A percentile compares a stretch with the other conserved stretches of the same genome.
phyloP scores from a whole-genome alignment of 257 asterid species.

The Salvia hispanica region DNA sequence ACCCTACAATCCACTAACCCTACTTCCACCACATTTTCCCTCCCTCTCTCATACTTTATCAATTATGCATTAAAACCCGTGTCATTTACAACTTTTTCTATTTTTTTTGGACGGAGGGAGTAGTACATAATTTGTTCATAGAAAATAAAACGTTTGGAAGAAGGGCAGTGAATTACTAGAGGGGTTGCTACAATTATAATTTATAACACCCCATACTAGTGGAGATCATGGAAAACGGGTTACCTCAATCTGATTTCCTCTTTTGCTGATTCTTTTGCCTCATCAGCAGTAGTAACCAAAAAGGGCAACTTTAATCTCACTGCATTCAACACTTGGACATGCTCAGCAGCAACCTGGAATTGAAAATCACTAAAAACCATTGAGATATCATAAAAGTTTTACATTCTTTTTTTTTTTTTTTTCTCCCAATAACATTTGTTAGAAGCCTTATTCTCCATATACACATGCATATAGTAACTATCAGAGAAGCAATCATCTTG shows the following conservation, averaged over 20 bases:
- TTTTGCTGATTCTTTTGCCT: conserved; percentile 70
- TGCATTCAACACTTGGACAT: conserved; percentile 71
- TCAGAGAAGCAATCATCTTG: neutral
- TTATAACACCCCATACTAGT: conserved; percentile 20
- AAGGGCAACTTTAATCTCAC: conserved; percentile 87
- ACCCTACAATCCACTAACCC: too few relatives aligned
- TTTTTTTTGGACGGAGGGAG: too few relatives aligned
- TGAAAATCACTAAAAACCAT: neutral
- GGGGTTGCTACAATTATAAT: conserved; percentile 4
- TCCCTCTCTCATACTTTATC: too few relatives aligned
- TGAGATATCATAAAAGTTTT: conserved; percentile 1
- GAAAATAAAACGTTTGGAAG: neutral
- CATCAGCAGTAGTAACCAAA: conserved; percentile 83
- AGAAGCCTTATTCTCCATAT: conserved; percentile 13
- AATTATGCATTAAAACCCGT: too few relatives aligned
- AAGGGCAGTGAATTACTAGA: neutral
- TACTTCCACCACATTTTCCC: too few relatives aligned
- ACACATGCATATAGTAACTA: neutral
- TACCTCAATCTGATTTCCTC: conserved; percentile 96
- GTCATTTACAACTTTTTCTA: too few relatives aligned
- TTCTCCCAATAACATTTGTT: neutral
- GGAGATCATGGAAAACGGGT: conserved; percentile 2
- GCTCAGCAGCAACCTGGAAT: conserved; percentile 80
- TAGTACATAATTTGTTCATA: neutral
- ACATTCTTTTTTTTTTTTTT: conserved; percentile 1